Evolutionary conservation across 2,329 filamentous ascomycete species (phyloP).

Genomic region (Teratosphaeria pseudoeucalypti): DNA sequence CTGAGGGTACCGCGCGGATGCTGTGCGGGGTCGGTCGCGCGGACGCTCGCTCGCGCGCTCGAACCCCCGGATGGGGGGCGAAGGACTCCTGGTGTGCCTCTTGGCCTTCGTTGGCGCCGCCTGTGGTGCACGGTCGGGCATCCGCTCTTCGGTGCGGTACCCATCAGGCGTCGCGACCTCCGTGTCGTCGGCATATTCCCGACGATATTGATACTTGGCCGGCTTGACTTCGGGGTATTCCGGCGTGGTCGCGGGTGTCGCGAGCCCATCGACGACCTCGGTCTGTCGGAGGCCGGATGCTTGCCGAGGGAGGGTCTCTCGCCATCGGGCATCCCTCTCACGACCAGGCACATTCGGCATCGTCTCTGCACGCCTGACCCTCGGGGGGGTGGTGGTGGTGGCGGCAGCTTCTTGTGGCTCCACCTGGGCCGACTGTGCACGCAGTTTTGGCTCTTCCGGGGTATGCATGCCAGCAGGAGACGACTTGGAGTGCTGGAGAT

Average conservation of each 20-base stretch:
- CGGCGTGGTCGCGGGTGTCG: constrained; percentile 19
- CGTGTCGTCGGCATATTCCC: constrained; percentile 20
- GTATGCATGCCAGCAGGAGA: constrained; percentile 21
- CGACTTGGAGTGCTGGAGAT: constrained; percentile 29
- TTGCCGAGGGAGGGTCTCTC: constrained; percentile 10
- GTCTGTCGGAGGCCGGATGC: constrained; percentile 16
- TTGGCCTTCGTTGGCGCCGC: background rate
- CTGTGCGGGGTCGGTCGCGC: constrained; percentile 7
- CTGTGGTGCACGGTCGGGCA: constrained; percentile 4
- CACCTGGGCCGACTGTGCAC: constrained; percentile 19
- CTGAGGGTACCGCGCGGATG: constrained; percentile 15
- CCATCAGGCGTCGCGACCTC: constrained; percentile 23
- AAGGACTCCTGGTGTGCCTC: constrained; percentile 17
- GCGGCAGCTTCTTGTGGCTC: constrained; percentile 10
- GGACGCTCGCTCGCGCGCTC: constrained; percentile 10
- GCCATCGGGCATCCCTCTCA: constrained; percentile 1
- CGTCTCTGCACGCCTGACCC: constrained; percentile 33
- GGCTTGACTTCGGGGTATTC: constrained; percentile 6
- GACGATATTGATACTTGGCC: constrained; percentile 15
- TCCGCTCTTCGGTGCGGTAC: constrained; percentile 17
- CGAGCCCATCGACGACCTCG: constrained; percentile 15
- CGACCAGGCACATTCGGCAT: constrained; percentile 24
- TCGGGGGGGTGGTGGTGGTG: constrained; percentile 12
- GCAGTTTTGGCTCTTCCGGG: constrained; percentile 13
- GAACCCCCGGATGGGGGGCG: constrained; percentile 11